A percentile compares a stretch with the other conserved stretches of the same genome.
Evolutionary conservation across 2,329 filamentous ascomycete species (phyloP).

Genomic region (Phaeoacremonium minimum): DNA sequence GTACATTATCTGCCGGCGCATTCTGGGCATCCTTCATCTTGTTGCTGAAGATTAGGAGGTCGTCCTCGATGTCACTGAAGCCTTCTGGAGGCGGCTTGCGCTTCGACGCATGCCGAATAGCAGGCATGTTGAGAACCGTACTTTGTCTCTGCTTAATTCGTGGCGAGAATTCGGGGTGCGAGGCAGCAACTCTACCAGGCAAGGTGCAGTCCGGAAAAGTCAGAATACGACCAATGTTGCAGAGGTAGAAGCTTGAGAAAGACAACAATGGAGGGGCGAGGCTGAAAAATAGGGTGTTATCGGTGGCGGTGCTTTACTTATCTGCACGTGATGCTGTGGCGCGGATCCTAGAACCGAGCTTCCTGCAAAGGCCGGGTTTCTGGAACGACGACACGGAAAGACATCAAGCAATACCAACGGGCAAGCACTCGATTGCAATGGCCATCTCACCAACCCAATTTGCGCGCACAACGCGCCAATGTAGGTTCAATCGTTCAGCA

Average conservation of each 20-base stretch:
- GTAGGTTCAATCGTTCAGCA: constrained; percentile 46
- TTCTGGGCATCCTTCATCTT: constrained; percentile 97
- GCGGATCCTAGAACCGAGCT: not conserved
- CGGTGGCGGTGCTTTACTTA: not conserved
- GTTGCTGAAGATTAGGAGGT: constrained; percentile 79
- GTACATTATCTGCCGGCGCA: constrained; percentile 72
- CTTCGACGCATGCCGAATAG: constrained; percentile 70
- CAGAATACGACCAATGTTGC: too few species aligned
- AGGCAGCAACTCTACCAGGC: too few species aligned
- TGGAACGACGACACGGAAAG: constrained; percentile 20
- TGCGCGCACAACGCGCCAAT: constrained; percentile 73
- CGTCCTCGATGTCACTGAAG: constrained; percentile 84
- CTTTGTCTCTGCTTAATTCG: too few species aligned
- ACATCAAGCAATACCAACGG: constrained; percentile 16
- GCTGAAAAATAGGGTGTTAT: too few species aligned
- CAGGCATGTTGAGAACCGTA: constrained; percentile 54
- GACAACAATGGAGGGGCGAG: constrained; percentile 23
- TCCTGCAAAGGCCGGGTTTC: constrained; percentile 10
- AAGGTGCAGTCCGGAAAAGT: too few species aligned
- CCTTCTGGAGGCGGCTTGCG: constrained; percentile 80
- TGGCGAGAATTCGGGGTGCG: too few species aligned
- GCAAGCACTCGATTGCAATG: constrained; percentile 53
- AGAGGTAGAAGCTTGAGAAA: constrained; percentile 20
- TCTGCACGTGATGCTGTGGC: not conserved
- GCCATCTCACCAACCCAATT: constrained; percentile 92